phyloP scores from a whole-genome alignment of 2,329 filamentous ascomycete species.

The Fusarium avenaceum region DNA sequence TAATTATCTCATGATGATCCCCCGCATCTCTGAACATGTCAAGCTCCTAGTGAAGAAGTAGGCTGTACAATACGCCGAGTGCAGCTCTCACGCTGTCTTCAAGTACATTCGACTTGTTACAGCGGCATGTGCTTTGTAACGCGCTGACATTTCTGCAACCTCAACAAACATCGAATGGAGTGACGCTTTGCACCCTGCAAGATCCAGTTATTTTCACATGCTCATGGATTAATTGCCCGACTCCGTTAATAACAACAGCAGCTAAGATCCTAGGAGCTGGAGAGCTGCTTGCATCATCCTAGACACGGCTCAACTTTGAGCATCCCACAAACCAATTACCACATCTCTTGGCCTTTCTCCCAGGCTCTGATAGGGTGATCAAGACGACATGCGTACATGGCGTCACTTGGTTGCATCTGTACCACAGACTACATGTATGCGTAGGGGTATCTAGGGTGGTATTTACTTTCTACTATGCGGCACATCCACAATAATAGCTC shows the following conservation, averaged over 20 bases:
- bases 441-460: constrained; percentile 3
- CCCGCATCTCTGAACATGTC: constrained; percentile 16
- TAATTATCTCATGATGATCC: constrained; percentile 6
- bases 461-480: neutral
- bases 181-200: constrained; percentile 20
- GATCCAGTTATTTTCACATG: constrained; percentile 29
- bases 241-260: constrained; percentile 10
- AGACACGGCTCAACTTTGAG: constrained; percentile 13
- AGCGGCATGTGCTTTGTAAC: constrained; percentile 4
- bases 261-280: neutral
- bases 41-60: neutral
- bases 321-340: constrained; percentile 13
- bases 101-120: constrained; percentile 3
- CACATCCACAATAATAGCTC: constrained; percentile 31
- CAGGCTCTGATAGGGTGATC: constrained; percentile 18
- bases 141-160: constrained; percentile 23
- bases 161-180: constrained; percentile 18
- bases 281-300: constrained; percentile 4
- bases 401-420: constrained; percentile 32
- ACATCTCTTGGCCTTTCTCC: constrained; percentile 9
- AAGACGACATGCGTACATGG: constrained; percentile 28
- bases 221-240: constrained; percentile 8
- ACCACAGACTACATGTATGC: constrained; percentile 8
- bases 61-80: neutral
- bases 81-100: neutral